Evolutionary conservation across 140 eudicot genomes (phyloP).

Genomic region (Oenanthe javanica): DNA sequence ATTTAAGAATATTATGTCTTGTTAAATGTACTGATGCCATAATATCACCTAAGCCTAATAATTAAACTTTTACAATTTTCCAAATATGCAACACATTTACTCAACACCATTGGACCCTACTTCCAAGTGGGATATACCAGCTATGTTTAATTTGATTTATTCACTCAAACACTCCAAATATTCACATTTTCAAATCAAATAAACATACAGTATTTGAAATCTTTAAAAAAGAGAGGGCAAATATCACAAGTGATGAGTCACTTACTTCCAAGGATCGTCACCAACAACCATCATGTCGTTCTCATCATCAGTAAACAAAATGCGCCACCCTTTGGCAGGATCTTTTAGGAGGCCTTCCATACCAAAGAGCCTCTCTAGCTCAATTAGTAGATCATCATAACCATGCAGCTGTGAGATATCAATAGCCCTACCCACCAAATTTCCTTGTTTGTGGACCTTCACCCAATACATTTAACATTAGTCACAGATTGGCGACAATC

Average conservation of each 20-base stretch:
- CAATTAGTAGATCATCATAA: no score
- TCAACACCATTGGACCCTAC: not conserved
- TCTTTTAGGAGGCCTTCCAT: constrained; percentile 73
- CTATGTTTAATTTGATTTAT: not conserved
- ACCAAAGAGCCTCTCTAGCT: constrained; percentile 62
- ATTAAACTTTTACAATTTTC: not conserved
- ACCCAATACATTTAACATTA: constrained; percentile 9
- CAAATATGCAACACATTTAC: not conserved
- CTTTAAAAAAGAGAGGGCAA: no score
- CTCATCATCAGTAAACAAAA: constrained; percentile 79
- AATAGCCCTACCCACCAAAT: constrained; percentile 86
- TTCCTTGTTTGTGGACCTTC: constrained; percentile 96
- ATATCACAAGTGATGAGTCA: constrained; percentile 8
- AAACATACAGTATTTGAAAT: no score
- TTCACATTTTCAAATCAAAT: not conserved
- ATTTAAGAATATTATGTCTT: not conserved
- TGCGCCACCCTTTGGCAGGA: constrained; percentile 65
- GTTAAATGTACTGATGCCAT: not conserved
- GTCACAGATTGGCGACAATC: not conserved
- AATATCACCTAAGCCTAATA: not conserved
- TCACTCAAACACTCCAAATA: not conserved
- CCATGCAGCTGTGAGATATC: constrained; percentile 67
- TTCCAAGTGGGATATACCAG: not conserved
- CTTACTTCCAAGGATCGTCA: constrained; percentile 94
- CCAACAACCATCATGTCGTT: constrained; percentile 95